Percentiles rank a stretch among this genome's conserved stretches.
Evolutionary conservation across 1,284 basidiomycete species (phyloP).

Genomic region (Coniophora puteana): DNA sequence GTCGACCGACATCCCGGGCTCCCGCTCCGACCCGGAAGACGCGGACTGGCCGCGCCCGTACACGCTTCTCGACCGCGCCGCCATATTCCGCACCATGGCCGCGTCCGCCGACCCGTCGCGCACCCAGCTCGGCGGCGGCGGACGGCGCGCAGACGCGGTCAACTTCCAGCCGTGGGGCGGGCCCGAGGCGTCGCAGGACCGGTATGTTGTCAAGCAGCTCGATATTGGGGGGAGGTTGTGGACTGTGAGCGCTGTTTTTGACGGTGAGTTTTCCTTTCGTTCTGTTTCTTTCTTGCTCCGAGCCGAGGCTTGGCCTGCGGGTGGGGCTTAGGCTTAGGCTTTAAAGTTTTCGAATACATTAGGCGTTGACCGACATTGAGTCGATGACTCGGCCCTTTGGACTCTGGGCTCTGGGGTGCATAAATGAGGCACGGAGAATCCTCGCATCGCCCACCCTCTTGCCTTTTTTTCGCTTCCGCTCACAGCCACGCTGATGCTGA

Average conservation of each 20-base stretch:
- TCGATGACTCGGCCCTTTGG: too few relatives aligned
- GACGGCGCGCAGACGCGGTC: constrained; percentile 46
- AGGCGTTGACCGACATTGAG: too few relatives aligned
- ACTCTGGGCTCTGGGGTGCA: too few relatives aligned
- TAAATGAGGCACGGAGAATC: too few relatives aligned
- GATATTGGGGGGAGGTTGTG: constrained; percentile 52
- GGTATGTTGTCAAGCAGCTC: constrained; percentile 56
- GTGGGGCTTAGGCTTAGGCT: too few relatives aligned
- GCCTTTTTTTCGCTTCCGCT: too few relatives aligned
- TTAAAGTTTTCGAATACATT: too few relatives aligned
- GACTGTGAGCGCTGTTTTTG: constrained; percentile 66
- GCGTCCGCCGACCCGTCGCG: constrained; percentile 47
- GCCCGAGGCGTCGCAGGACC: constrained; percentile 50
- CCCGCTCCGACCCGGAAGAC: constrained; percentile 54
- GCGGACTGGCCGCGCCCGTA: constrained; percentile 61
- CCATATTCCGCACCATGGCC: constrained; percentile 46
- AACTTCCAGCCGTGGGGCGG: constrained; percentile 59
- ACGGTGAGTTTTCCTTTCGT: constrained; percentile 41
- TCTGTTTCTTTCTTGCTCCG: constrained; percentile 4
- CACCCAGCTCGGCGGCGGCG: constrained; percentile 32
- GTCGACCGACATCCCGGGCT: constrained; percentile 53
- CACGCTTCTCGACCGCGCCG: constrained; percentile 40
- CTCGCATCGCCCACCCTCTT: too few relatives aligned
- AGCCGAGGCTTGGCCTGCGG: constrained; percentile 5
- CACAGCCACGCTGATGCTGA: too few relatives aligned